These are phyloP conservation scores for Thamnidium elegans DNA, from an alignment of 192 early-diverging fungal genomes.

Conservation along the genomic window DNA sequence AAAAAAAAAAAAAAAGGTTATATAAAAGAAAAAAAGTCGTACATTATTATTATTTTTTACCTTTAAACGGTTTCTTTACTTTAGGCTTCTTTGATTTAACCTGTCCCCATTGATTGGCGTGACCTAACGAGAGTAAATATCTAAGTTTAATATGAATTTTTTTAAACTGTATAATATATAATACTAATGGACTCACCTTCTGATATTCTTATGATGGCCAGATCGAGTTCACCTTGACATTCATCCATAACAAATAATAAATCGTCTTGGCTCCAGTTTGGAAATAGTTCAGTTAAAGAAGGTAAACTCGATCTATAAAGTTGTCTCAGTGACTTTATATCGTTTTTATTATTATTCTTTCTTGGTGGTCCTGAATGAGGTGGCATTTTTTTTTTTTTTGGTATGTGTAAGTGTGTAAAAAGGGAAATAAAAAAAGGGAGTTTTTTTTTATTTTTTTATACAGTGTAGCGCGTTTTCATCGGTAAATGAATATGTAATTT, in stretches of 20 bases:
- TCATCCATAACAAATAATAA: constrained; percentile 83
- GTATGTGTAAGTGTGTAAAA: no score
- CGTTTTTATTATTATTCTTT: constrained; percentile 34
- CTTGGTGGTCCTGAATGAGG: constrained; percentile 18
- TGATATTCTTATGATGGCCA: constrained; percentile 74
- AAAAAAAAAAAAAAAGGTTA: no score
- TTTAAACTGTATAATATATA: background rate
- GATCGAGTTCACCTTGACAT: constrained; percentile 79
- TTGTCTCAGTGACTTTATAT: constrained; percentile 59
- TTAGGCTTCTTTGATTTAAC: constrained; percentile 35
- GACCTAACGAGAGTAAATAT: constrained; percentile 14
- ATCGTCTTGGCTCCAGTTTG: constrained; percentile 88
- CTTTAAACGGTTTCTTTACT: constrained; percentile 13
- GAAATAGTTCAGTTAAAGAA: constrained; percentile 67
- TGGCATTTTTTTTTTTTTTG: constrained; percentile 14
- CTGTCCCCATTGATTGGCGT: constrained; percentile 36
- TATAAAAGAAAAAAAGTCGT: no score
- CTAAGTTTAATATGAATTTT: background rate
- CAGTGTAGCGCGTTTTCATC: no score
- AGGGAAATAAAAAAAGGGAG: background rate
- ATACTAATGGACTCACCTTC: constrained; percentile 51
- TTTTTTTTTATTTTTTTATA: no score
- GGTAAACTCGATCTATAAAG: constrained; percentile 61
- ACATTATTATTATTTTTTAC: background rate
- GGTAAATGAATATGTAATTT: no score